Conservation (phyloP, 164 flowering plant genomes). For the Akebia trifoliata region DNA sequence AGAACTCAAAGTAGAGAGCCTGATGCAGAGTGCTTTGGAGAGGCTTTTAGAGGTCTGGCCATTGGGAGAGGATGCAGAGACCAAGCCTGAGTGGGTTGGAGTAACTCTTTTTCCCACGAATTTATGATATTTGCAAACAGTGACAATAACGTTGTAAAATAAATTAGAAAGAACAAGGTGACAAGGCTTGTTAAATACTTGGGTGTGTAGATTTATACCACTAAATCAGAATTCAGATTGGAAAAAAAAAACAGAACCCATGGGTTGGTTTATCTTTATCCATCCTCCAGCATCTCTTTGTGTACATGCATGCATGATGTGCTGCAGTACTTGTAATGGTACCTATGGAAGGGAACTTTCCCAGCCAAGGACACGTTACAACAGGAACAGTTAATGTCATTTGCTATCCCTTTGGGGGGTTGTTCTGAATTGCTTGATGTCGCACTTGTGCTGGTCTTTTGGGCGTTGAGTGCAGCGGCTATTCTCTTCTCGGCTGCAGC, state of each 20-base stretch:
- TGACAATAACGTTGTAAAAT: too few relatives aligned
- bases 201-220: too few relatives aligned
- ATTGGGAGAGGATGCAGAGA: too few relatives aligned
- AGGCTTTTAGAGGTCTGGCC: too few relatives aligned
- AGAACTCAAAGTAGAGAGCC: too few relatives aligned
- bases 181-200: too few relatives aligned
- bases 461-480: slow-evolving; percentile 40
- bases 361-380: slow-evolving; percentile 71
- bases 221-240: too few relatives aligned
- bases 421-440: slow-evolving; percentile 21
- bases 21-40: too few relatives aligned
- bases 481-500: slow-evolving; percentile 93
- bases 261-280: slow-evolving; percentile 15
- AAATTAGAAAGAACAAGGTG: too few relatives aligned
- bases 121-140: too few relatives aligned
- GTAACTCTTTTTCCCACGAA: too few relatives aligned
- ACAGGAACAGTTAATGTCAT: slow-evolving; percentile 57
- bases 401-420: slow-evolving; percentile 18
- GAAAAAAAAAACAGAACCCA: background rate
- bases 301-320: slow-evolving; percentile 91
- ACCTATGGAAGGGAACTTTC: slow-evolving; percentile 84
- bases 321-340: slow-evolving; percentile 91
- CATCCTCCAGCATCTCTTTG: slow-evolving; percentile 64
- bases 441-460: slow-evolving; percentile 16
- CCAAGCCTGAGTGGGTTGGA: too few relatives aligned